phyloP scores from a whole-genome alignment of 176 grass and related monocot genomes.

The Thinopyrum elongatum region DNA sequence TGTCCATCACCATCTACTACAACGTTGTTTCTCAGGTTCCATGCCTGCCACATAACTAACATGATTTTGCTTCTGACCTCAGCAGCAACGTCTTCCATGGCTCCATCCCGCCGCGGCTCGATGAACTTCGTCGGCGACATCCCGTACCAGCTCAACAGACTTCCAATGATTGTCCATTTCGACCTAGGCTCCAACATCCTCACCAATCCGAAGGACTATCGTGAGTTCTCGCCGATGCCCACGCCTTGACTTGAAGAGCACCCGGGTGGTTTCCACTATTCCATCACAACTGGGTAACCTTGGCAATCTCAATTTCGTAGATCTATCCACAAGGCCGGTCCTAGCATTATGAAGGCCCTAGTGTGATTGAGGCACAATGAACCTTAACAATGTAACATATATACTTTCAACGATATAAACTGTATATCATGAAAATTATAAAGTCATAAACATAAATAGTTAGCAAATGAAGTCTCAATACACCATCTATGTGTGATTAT shows the following conservation, averaged over 20 bases:
- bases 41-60: too few relatives aligned
- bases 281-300: constrained; percentile 30
- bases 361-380: too few relatives aligned
- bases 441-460: too few relatives aligned
- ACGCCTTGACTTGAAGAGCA: neutral
- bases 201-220: constrained; percentile 15
- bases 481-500: too few relatives aligned
- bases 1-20: too few relatives aligned
- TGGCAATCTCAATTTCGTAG: constrained; percentile 13
- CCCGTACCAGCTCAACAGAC: constrained; percentile 47
- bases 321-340: neutral
- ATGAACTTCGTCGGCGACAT: neutral
- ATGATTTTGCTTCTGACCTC: constrained; percentile 14
- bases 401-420: too few relatives aligned
- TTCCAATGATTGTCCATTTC: constrained; percentile 37
- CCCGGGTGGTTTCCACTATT: constrained; percentile 24
- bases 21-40: too few relatives aligned
- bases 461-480: too few relatives aligned
- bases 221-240: constrained; percentile 48
- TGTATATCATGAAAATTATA: too few relatives aligned
- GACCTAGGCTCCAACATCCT: constrained; percentile 53
- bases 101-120: constrained; percentile 51
- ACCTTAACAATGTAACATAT: too few relatives aligned
- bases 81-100: constrained; percentile 37
- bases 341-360: too few relatives aligned